These are phyloP conservation scores for Paxillus rubicundulus DNA, from an alignment of 768 basidiomycete species.

Conservation along the genomic window DNA sequence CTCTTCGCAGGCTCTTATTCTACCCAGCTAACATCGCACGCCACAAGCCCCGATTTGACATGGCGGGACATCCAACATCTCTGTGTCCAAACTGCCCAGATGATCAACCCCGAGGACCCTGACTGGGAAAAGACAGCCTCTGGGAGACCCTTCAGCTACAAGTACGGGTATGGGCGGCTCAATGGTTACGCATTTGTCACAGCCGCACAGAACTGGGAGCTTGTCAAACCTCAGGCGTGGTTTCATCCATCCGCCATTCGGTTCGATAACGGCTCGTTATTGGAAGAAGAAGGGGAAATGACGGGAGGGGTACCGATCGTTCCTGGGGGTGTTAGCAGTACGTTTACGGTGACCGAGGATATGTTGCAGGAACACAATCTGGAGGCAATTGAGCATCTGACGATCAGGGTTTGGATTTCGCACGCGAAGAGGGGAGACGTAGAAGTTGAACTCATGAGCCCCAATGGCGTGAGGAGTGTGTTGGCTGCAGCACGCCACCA, in stretches of 20 bases:
- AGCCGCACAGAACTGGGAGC: slow-evolving; percentile 75
- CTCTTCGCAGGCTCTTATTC: neutral
- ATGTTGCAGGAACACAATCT: slow-evolving; percentile 74
- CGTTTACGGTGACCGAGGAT: slow-evolving; percentile 61
- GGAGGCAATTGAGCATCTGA: slow-evolving; percentile 89
- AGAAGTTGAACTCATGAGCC: slow-evolving; percentile 85
- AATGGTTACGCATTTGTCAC: slow-evolving; percentile 82
- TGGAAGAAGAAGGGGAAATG: slow-evolving; percentile 42
- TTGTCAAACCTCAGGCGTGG: slow-evolving; percentile 95
- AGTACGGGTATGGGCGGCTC: slow-evolving; percentile 91
- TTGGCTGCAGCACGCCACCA: slow-evolving; percentile 67
- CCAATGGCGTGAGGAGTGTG: slow-evolving; percentile 81
- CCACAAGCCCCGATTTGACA: slow-evolving; percentile 79
- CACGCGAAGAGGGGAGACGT: slow-evolving; percentile 87
- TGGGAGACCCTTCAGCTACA: slow-evolving; percentile 66
- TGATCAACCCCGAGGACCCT: slow-evolving; percentile 84
- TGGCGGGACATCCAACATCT: slow-evolving; percentile 98
- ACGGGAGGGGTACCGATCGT: slow-evolving; percentile 66
- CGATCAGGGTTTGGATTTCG: slow-evolving; percentile 89
- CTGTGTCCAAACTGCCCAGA: slow-evolving; percentile 69
- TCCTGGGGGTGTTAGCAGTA: slow-evolving; percentile 60
- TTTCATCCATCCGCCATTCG: slow-evolving; percentile 72
- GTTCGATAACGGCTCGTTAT: slow-evolving; percentile 57
- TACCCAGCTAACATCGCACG: slow-evolving; percentile 6
- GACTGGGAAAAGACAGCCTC: slow-evolving; percentile 86